A percentile compares a stretch with the other conserved stretches of the same genome.
phyloP scores from a whole-genome alignment of 2,329 filamentous ascomycete species.

The Calycina herbarum region DNA sequence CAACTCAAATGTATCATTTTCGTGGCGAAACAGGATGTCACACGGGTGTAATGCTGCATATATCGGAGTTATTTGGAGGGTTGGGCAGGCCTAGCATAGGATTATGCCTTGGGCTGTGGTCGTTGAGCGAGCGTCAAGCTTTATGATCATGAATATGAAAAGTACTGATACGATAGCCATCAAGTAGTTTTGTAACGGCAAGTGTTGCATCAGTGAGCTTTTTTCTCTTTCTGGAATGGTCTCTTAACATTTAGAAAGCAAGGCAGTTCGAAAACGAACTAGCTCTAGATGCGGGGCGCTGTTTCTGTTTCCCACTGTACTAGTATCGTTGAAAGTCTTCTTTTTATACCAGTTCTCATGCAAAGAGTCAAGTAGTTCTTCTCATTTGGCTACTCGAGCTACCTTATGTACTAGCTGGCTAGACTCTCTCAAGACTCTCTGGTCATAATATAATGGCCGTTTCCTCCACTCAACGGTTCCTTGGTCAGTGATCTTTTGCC shows the following conservation, averaged over 20 bases:
- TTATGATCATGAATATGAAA: constrained; percentile 3
- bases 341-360: too few relatives aligned
- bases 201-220: not conserved
- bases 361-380: not conserved
- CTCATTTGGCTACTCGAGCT: not conserved
- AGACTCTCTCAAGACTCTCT: not conserved
- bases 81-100: not conserved
- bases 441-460: not conserved
- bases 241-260: not conserved
- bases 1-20: not conserved
- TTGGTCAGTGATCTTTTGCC: not conserved
- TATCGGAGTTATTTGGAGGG: not conserved
- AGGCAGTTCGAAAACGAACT: not conserved
- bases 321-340: too few relatives aligned
- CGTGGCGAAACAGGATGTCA: not conserved
- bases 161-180: not conserved
- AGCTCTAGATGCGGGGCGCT: not conserved
- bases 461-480: not conserved
- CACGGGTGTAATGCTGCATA: not conserved
- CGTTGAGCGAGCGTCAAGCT: not conserved
- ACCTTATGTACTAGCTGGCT: not conserved
- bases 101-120: not conserved
- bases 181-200: not conserved
- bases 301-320: too few relatives aligned
- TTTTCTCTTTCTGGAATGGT: not conserved